These are phyloP conservation scores for Spathaspora passalidarum DNA, from an alignment of 805 yeast species.

Conservation along the genomic window DNA sequence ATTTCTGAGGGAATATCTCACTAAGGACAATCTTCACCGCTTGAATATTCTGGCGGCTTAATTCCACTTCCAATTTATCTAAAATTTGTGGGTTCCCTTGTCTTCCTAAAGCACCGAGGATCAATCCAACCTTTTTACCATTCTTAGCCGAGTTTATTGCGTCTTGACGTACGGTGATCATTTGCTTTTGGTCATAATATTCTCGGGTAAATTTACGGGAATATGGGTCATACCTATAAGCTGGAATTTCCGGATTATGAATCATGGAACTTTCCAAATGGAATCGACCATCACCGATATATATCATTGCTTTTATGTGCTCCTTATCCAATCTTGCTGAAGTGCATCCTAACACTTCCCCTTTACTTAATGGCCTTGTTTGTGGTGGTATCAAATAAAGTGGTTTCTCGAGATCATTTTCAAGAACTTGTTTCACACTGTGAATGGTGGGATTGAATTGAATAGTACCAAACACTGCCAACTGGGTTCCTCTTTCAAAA, in stretches of 20 bases:
- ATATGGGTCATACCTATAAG: constrained; percentile 93
- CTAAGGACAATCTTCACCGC: constrained; percentile 82
- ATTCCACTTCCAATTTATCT: constrained; percentile 55
- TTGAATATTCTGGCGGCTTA: constrained; percentile 54
- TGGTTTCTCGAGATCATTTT: constrained; percentile 44
- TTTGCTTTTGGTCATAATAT: constrained; percentile 79
- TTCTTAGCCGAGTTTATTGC: constrained; percentile 64
- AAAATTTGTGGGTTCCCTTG: constrained; percentile 88
- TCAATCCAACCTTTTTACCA: constrained; percentile 73
- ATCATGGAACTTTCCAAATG: constrained; percentile 96
- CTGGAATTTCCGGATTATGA: constrained; percentile 90
- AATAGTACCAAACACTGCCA: constrained; percentile 92
- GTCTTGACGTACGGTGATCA: constrained; percentile 67
- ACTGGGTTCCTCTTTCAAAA: constrained; percentile 56
- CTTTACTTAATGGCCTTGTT: constrained; percentile 86
- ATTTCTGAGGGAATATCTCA: constrained; percentile 89
- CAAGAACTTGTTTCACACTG: constrained; percentile 61
- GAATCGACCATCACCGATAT: constrained; percentile 94
- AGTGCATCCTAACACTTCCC: constrained; percentile 96
- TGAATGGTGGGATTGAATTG: constrained; percentile 96
- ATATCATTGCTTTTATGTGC: constrained; percentile 76
- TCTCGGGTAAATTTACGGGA: constrained; percentile 88
- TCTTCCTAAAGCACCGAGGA: constrained; percentile 91
- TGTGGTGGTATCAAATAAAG: constrained; percentile 82
- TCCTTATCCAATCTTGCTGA: constrained; percentile 72